phyloP scores from a whole-genome alignment of 441 rosid genomes.

The Capsella rubella region DNA sequence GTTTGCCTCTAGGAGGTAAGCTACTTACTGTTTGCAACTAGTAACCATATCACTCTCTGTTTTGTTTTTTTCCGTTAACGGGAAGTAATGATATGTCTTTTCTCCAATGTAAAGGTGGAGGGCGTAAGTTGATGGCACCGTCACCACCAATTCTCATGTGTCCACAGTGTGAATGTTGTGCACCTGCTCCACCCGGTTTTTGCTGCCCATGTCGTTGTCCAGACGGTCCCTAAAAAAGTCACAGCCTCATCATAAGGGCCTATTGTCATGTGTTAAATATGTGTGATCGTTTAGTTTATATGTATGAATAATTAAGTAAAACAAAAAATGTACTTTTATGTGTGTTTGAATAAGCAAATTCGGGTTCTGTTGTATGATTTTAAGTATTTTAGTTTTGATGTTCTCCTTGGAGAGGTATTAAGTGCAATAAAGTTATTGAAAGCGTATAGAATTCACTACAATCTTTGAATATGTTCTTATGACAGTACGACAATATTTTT shows the following conservation, averaged over 20 bases:
- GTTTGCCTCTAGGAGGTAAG: slow-evolving; percentile 36
- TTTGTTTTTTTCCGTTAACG: not conserved
- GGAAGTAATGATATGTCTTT: not conserved
- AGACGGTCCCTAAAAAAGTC: slow-evolving; percentile 25
- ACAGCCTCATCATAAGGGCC: not conserved
- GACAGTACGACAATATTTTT: too few species aligned
- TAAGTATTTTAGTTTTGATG: not conserved
- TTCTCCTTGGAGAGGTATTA: not conserved
- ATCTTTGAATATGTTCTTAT: not conserved
- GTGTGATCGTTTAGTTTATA: not conserved
- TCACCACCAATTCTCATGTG: slow-evolving; percentile 43
- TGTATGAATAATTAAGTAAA: slow-evolving; percentile 32
- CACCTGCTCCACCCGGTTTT: slow-evolving; percentile 41
- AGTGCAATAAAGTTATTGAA: not conserved
- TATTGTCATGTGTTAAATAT: slow-evolving; percentile 15
- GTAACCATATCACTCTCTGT: not conserved
- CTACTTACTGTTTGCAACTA: not conserved
- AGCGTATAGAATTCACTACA: not conserved
- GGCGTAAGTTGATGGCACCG: slow-evolving; percentile 46
- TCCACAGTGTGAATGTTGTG: slow-evolving; percentile 45
- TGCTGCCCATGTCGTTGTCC: slow-evolving; percentile 46
- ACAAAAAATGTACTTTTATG: not conserved
- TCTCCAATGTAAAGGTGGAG: slow-evolving; percentile 32
- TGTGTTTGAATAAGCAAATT: slow-evolving; percentile 22
- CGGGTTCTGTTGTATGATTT: not conserved